Conservation (phyloP, 306 rosid genomes). For the Begonia fuchsioides region DNA sequence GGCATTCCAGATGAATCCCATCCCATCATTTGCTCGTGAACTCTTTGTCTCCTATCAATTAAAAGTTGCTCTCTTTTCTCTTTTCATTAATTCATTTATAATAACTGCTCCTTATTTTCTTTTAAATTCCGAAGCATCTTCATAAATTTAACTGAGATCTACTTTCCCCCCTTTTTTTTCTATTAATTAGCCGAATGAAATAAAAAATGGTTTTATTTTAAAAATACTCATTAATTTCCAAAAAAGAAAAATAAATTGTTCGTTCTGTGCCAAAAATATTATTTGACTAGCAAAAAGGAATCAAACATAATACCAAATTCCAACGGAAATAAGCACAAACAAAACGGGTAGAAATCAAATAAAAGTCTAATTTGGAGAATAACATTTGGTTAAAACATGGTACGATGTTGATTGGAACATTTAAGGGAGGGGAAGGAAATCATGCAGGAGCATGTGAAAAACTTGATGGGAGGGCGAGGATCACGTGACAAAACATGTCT, state of each 20-base stretch:
- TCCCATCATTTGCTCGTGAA: conserved; percentile 7
- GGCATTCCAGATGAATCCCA: conserved; percentile 2
- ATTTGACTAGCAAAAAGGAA: background rate
- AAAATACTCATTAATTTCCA: background rate
- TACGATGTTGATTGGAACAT: too few relatives aligned
- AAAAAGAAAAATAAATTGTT: background rate
- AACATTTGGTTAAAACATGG: conserved; percentile 1
- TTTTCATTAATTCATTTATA: background rate
- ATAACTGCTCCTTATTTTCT: background rate
- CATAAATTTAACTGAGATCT: background rate
- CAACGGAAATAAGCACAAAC: background rate
- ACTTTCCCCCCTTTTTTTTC: background rate
- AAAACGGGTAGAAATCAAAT: background rate
- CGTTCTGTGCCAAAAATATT: background rate
- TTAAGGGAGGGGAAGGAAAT: background rate
- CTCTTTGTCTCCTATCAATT: conserved; percentile 6
- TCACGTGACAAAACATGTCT: conserved; percentile 73
- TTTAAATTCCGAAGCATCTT: conserved; percentile 1
- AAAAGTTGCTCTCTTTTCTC: background rate
- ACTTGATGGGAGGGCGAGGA: conserved; percentile 40
- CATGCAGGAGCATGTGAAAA: conserved; percentile 49
- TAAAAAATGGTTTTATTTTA: background rate
- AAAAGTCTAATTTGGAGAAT: background rate
- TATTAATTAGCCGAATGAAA: background rate
- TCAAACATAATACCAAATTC: background rate